These are phyloP conservation scores for Ustilago loliicola DNA, from an alignment of 1,284 basidiomycete species.

Conservation along the genomic window DNA sequence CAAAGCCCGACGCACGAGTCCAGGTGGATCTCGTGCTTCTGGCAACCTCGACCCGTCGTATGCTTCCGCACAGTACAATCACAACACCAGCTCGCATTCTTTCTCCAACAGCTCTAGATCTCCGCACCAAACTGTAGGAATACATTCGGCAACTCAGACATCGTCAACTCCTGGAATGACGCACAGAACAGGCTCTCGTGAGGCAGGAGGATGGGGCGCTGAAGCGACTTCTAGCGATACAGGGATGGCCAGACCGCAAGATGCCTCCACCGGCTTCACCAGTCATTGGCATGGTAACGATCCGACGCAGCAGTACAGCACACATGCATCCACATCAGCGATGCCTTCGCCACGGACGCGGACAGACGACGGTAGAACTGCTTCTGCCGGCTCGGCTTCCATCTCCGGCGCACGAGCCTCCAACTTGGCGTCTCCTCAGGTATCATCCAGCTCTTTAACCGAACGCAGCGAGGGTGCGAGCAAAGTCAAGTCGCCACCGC, in stretches of 20 bases:
- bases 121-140: background rate
- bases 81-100: slow-evolving; percentile 6
- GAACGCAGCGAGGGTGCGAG: slow-evolving; percentile 13
- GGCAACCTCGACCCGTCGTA: slow-evolving; percentile 21
- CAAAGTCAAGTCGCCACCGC: slow-evolving; percentile 22
- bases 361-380: slow-evolving; percentile 8
- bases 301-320: background rate
- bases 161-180: slow-evolving; percentile 4
- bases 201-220: background rate
- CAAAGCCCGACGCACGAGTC: slow-evolving; percentile 49
- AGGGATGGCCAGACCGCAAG: background rate
- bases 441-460: slow-evolving; percentile 11
- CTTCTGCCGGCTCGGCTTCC: background rate
- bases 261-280: slow-evolving; percentile 1
- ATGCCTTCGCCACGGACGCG: slow-evolving; percentile 31
- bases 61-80: slow-evolving; percentile 1
- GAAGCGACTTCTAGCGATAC: background rate
- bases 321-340: slow-evolving; percentile 1
- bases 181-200: background rate
- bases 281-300: slow-evolving; percentile 1
- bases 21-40: slow-evolving; percentile 49
- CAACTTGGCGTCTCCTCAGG: slow-evolving; percentile 11
- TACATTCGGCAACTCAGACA: background rate
- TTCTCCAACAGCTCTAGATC: slow-evolving; percentile 10
- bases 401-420: background rate